phyloP scores from a whole-genome alignment of 1,284 basidiomycete genomes.

The Leccinum angustisporum region DNA sequence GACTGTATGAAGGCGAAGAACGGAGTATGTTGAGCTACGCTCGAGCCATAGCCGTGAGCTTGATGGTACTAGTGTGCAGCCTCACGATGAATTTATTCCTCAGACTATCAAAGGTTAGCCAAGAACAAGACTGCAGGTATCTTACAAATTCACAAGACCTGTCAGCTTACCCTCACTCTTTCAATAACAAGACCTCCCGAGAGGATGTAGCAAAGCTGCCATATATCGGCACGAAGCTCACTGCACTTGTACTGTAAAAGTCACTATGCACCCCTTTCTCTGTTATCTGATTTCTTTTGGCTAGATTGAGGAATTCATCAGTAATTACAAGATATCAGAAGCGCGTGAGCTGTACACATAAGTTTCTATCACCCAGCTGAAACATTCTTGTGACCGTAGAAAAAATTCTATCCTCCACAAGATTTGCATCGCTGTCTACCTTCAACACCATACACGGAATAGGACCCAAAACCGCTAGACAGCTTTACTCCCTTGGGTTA shows the following conservation, averaged over 20 bases:
- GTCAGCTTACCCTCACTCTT: conserved; percentile 61
- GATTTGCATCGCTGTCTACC: conserved; percentile 54
- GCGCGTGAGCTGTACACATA: conserved; percentile 44
- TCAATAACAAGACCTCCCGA: conserved; percentile 42
- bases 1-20: conserved; percentile 63
- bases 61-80: neutral
- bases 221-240: conserved; percentile 60
- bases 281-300: neutral
- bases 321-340: conserved; percentile 56
- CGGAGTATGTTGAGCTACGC: conserved; percentile 68
- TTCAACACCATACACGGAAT: conserved; percentile 74
- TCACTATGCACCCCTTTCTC: neutral
- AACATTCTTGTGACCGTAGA: conserved; percentile 37
- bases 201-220: conserved; percentile 55
- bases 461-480: conserved; percentile 63
- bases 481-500: conserved; percentile 59
- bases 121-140: neutral
- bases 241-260: conserved; percentile 48
- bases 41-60: conserved; percentile 60
- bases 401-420: conserved; percentile 44
- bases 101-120: conserved; percentile 62
- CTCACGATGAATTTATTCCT: conserved; percentile 2
- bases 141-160: conserved; percentile 2
- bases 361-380: neutral
- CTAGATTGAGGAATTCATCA: conserved; percentile 64